Conservation (phyloP, 306 rosid species). For the Carpinus fangiana region DNA sequence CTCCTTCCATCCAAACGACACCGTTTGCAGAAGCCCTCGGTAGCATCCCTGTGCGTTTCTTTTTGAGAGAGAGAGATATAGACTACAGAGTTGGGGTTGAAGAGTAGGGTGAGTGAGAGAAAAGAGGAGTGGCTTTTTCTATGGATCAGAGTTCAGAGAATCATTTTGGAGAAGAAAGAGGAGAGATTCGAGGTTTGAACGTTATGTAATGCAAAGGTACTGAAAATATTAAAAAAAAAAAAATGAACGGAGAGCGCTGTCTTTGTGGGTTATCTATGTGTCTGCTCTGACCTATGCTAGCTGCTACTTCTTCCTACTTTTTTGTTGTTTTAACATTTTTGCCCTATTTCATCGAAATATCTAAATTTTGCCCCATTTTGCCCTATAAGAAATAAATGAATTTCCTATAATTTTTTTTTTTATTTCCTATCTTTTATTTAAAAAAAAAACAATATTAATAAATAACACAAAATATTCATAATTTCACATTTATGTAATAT, state of each 20-base stretch:
- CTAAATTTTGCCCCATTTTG: not conserved
- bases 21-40: constrained; percentile 38
- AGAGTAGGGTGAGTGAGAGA: not conserved
- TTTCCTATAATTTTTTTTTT: no score
- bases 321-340: no score
- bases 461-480: no score
- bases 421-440: no score
- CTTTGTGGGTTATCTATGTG: constrained; percentile 17
- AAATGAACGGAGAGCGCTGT: constrained; percentile 12
- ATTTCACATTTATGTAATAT: no score
- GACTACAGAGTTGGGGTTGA: not conserved
- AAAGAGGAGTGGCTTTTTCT: constrained; percentile 29
- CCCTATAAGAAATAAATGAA: no score
- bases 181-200: constrained; percentile 22
- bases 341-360: not conserved
- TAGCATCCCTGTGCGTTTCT: constrained; percentile 37
- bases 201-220: not conserved
- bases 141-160: constrained; percentile 12
- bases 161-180: constrained; percentile 27
- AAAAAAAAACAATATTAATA: no score
- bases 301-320: not conserved
- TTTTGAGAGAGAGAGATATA: no score
- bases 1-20: constrained; percentile 53
- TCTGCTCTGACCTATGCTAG: not conserved
- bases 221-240: not conserved